Evolutionary conservation across 768 basidiomycete genomes (phyloP), one percentile per base, ranked within the genome.

Genomic region (Megacollybia marginata): DNA sequence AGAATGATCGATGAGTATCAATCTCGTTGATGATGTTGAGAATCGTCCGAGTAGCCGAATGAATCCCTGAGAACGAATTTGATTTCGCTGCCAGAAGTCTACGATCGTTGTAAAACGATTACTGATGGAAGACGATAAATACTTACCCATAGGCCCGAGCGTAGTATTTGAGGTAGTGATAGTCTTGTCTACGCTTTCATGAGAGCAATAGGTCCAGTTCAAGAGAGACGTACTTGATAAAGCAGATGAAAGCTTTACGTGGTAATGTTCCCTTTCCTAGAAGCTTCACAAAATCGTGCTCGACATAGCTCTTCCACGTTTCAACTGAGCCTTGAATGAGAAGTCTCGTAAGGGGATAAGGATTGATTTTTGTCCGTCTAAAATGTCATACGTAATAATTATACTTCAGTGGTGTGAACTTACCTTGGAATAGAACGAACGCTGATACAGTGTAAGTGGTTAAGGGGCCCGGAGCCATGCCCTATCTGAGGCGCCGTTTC

Each of bases 71-170:
- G 55, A 85, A 90, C 0, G 75, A 68, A 3, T 78, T 66, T 0
- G 86, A 83, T 64, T 96, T 97, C 52, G 84, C 82, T 2, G 83
- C 87, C 1, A 93, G 76, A 0, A 94, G 69, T 12, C 87, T 88
- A n/a, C 1, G 4, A 54, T 45, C 35, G 7, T 16, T 19, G 9
- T 16, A 15, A 47, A 34, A 20, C 34, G 20, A 9, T 50, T 8
- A 11, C 45, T 45, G n/a, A 42, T n/a, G n/a, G 6, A 13, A 16
- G 10, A 15, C 19, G 15, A 28, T 32, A 12, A 43, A 47, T 28
- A 63, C 74, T 42, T 58, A 85, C 84, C 75, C 81, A 49, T 91
- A 82, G n/a, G 85, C 85, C 18, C 91, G 78, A 1, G 86, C 81
- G 58, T 94, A 94, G 64, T 92, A 92, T 56, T 80, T 84, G 43